These are phyloP conservation scores for Alternaria novae-zelandiae DNA, from an alignment of 2,329 filamentous ascomycete species.

Conservation along the genomic window DNA sequence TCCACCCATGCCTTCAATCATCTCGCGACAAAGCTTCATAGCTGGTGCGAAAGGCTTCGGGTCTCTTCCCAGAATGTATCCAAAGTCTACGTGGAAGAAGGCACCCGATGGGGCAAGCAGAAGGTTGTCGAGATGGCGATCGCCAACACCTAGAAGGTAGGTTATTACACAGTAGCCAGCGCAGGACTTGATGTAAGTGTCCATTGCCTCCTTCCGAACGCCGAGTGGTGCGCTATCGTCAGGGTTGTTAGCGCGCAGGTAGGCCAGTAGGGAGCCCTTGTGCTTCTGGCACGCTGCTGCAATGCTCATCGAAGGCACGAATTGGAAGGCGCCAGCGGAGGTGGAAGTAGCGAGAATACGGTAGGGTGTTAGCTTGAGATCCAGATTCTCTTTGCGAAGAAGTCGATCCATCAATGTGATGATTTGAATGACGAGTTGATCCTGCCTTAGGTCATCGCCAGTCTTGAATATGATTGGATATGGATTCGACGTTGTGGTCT, in stretches of 20 bases:
- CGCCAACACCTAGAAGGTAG: constrained; percentile 94
- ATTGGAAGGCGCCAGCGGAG: constrained; percentile 88
- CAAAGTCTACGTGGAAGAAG: constrained; percentile 99
- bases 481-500: constrained; percentile 74
- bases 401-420: constrained; percentile 98
- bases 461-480: constrained; percentile 98
- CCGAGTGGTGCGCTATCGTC: constrained; percentile 82
- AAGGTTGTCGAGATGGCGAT: constrained; percentile 94
- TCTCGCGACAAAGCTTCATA: constrained; percentile 97
- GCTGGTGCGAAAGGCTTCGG: constrained; percentile 96
- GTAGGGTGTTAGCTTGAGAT: constrained; percentile 93
- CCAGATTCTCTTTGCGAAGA: constrained; percentile 92
- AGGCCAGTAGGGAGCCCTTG: constrained; percentile 77
- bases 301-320: constrained; percentile 84
- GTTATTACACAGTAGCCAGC: constrained; percentile 99
- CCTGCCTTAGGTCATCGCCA: constrained; percentile 93
- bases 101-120: constrained; percentile 87
- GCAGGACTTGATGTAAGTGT: constrained; percentile 94
- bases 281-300: constrained; percentile 85
- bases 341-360: constrained; percentile 94
- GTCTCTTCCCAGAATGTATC: constrained; percentile 95
- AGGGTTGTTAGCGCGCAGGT: constrained; percentile 87
- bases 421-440: constrained; percentile 96
- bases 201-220: constrained; percentile 88
- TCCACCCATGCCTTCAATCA: constrained; percentile 98